phyloP scores from a whole-genome alignment of 164 flowering plant genomes.

The Buxus sempervirens region DNA sequence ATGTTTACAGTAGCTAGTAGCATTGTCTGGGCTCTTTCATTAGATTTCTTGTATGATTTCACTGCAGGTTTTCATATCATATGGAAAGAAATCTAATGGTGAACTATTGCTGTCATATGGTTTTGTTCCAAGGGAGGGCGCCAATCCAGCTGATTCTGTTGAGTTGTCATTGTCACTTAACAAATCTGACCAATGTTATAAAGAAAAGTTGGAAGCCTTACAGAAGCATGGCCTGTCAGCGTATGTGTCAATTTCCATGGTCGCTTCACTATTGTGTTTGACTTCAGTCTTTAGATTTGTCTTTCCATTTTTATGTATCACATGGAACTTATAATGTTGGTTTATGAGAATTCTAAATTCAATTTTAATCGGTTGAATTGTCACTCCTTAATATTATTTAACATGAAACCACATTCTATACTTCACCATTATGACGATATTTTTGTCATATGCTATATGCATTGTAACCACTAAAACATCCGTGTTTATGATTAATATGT shows the following conservation, averaged over 20 bases:
- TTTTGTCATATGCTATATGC: too few relatives aligned
- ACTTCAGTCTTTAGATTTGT: background rate
- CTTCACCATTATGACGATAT: too few relatives aligned
- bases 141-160: conserved; percentile 87
- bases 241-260: too few relatives aligned
- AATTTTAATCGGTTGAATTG: background rate
- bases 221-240: conserved; percentile 63
- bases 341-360: background rate
- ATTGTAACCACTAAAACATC: too few relatives aligned
- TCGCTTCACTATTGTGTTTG: background rate
- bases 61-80: conserved; percentile 86
- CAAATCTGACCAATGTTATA: conserved; percentile 72
- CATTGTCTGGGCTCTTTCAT: background rate
- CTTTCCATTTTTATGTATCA: background rate
- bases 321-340: background rate
- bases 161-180: conserved; percentile 65
- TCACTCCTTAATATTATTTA: too few relatives aligned
- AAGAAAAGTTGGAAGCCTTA: conserved; percentile 70
- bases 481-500: too few relatives aligned
- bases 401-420: too few relatives aligned
- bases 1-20: too few relatives aligned
- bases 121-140: conserved; percentile 89
- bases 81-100: conserved; percentile 96
- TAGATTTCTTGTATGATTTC: background rate
- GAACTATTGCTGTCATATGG: conserved; percentile 94